Evolutionary conservation across 768 basidiomycete species (phyloP), one percentile per base, ranked within the genome.

Genomic region (Lactarius psammicola): DNA sequence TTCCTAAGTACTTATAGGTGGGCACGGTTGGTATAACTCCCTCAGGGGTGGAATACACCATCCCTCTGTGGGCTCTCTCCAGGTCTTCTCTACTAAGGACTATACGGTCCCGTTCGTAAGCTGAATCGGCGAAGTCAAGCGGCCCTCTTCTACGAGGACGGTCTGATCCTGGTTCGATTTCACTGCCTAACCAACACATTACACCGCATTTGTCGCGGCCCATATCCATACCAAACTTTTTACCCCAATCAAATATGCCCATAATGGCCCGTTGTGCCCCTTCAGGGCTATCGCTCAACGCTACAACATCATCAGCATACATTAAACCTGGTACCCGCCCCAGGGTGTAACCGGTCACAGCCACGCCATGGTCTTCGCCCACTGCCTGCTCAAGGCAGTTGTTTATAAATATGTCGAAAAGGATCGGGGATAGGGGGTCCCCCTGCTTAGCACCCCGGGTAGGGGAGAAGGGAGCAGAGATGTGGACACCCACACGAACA

Each of bases 1-100:
- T 75, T 70, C 78, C 77, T 70, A 78, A 74, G 74, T 77, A 78
- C 72, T 76, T 77, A 63, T 75, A 78, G 38, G 38, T 2, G 2
- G 15, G 2, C 2, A 40, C 38, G 13, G 38, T 40, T 17, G 38
- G 38, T 40, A 40, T 40, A 2, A 5, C 38, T 36, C 51, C 61
- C 23, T 55, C 53, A 0, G 54, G 44, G 1, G 56, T 40, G 13
- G 31, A 34, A 38, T 9, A 36, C 17, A 36, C 34, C 23, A 23
- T 8, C 20, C 26, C 17, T 5, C 8, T 6, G n/a, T n/a, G n/a
- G n/a, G n/a, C n/a, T n/a, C n/a, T n/a, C n/a, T n/a, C n/a, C n/a
- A n/a, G n/a, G n/a, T n/a, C n/a, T n/a, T n/a, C n/a, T n/a, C n/a
- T n/a, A n/a, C n/a, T n/a, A n/a, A n/a, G n/a, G n/a, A n/a, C n/a